Evolutionary conservation across 768 basidiomycete species (phyloP), one percentile per base, ranked within the genome.

Genomic region (Lactarius indigo): DNA sequence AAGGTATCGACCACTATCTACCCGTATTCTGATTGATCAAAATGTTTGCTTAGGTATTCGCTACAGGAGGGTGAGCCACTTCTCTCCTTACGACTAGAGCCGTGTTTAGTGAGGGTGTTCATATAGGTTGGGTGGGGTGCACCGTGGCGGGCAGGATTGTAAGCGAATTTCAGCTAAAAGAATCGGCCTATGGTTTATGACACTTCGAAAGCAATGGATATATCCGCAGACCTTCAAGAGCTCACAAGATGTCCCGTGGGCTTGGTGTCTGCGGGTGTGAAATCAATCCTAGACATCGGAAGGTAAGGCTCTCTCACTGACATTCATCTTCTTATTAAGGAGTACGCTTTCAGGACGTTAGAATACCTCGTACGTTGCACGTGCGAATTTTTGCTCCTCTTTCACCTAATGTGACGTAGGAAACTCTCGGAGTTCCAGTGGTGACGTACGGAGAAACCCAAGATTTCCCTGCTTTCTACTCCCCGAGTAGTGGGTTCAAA

Each of bases 381-480:
- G 42, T 55, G n/a, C 35, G 42, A 33, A 55, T 15, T 23, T 31
- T 18, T 31, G 2, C 33, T 50, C 28, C 50, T 59, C 4, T 15
- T 18, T 42, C 35, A 35, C 42, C 3, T 57, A 42, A 55, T 17
- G 20, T 23, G 57, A 28, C n/a, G 10, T 69, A 96, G 94, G 96
- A 98, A 85, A 96, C 96, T 0, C 85, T 96, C 42, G 96, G 96
- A 2, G 94, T 98, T 15, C 93, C 94, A 2, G 95, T 97, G 1
- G 75, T 96, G 5, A 85, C 92, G 0, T 96, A 91, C 71, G 86
- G 87, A 1, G 73, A 83, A 55, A 86, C 87, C 0, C 80, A 83
- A 20, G 91, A 95, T 71, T 98, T 98, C 71, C 97, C 97, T 2
- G 97, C 96, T 0, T 99, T 99, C 79, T 99, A 94, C 75, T 85